Base-by-base conservation (phyloP, 345 rosid species). In the Linum trigynum region DNA sequence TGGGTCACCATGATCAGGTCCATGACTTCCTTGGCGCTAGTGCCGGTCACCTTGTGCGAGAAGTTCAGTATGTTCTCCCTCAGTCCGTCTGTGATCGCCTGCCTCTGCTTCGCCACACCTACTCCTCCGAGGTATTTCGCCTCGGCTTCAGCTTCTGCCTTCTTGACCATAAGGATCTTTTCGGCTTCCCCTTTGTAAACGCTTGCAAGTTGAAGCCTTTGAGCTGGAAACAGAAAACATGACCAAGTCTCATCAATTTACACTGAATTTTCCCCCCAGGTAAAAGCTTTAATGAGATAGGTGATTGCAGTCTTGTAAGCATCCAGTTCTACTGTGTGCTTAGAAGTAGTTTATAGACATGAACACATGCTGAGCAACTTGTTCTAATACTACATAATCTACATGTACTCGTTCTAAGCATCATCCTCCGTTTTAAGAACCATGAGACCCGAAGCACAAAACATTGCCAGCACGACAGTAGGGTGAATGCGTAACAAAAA, bases 181-280 rank as follows among this genome's bases (percentile, higher is more conserved):
- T 95, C 99, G 3, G 97, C 98, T 79, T 95, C 98, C 36, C 99
- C 99, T 82, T 87, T 91, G 85, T 95, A 91, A 38, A 91, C 98
- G 72, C 96, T 95, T 10, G 99, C 98, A 2, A 91, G 98, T 84
- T 91, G 98, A 63, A 95, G 96, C 71, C 99, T 86, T 81, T 95
- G 97, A 62, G 99, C 99, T 89, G 87, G 64, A 76, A 66, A 43
- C 68, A 17, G 36, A 75, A 41, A 48, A 9, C 53, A 48, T 9
- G 9, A 41, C 32, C 32, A 23, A 23, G 32, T 23, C 32, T 23
- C 32, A 23, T 23, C 32, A 23, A 23, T 23, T 23, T 23, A 23
- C 32, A 23, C 32, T 23, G 32, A 23, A 23, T 23, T 23, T 23
- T 23, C 32, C 32, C 32, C 32, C 32, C 32, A 23, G 32, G 32